These are phyloP conservation scores for Alternaria panax DNA, from an alignment of 2,329 filamentous ascomycete species.

Conservation along the genomic window DNA sequence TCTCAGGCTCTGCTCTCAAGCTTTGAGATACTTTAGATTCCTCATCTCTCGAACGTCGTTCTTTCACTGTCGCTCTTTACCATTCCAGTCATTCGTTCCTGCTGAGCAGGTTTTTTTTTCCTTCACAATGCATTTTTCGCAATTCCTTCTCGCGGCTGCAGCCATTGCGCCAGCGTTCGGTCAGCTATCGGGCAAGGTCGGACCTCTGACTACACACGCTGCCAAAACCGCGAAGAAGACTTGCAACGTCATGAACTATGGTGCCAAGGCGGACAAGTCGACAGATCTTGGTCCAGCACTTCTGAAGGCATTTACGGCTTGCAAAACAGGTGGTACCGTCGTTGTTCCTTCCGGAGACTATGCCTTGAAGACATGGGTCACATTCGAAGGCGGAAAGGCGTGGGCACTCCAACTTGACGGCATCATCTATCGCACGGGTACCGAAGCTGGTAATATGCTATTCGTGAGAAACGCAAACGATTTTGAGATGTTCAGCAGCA, in stretches of 20 bases:
- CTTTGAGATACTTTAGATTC: background rate
- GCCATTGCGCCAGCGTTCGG: slow-evolving; percentile 30
- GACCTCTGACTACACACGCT: slow-evolving; percentile 40
- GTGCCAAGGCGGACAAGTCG: slow-evolving; percentile 59
- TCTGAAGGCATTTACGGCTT: slow-evolving; percentile 58
- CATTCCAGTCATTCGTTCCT: slow-evolving; percentile 27
- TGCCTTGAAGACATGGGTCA: slow-evolving; percentile 60
- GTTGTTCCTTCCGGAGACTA: slow-evolving; percentile 60
- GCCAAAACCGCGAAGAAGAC: slow-evolving; percentile 58
- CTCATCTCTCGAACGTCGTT: background rate
- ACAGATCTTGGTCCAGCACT: slow-evolving; percentile 61
- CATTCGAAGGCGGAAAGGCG: slow-evolving; percentile 55
- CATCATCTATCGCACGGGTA: slow-evolving; percentile 61
- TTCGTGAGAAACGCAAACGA: slow-evolving; percentile 59
- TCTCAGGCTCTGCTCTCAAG: slow-evolving; percentile 3
- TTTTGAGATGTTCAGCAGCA: slow-evolving; percentile 63
- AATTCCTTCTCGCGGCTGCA: slow-evolving; percentile 29
- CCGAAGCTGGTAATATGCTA: slow-evolving; percentile 62
- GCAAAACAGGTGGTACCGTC: slow-evolving; percentile 60
- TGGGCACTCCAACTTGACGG: slow-evolving; percentile 64
- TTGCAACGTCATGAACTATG: slow-evolving; percentile 63
- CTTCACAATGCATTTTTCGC: slow-evolving; percentile 36
- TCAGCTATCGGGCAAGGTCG: slow-evolving; percentile 47
- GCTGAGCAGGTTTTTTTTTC: slow-evolving; percentile 31
- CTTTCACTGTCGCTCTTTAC: slow-evolving; percentile 14